These are phyloP conservation scores for Coemansia sp. DNA, from an alignment of 192 early-diverging fungal genomes.

Conservation along the genomic window DNA sequence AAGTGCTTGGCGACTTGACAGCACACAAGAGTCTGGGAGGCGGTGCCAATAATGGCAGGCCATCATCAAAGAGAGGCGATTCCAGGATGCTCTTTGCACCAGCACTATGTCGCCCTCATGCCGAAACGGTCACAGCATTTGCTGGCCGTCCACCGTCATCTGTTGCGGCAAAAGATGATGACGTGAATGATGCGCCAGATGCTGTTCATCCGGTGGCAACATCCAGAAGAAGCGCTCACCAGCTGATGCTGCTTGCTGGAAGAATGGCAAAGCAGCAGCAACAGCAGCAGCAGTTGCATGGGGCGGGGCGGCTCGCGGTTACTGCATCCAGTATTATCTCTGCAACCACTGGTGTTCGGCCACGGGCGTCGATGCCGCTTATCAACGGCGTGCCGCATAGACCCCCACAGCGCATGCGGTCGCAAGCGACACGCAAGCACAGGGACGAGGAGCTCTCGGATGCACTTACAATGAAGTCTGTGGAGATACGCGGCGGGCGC, in stretches of 20 bases:
- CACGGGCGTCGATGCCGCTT: slow-evolving; percentile 50
- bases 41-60: not conserved
- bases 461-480: slow-evolving; percentile 53
- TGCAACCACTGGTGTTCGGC: slow-evolving; percentile 22
- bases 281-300: slow-evolving; percentile 13
- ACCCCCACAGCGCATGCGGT: slow-evolving; percentile 36
- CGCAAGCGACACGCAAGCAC: slow-evolving; percentile 18
- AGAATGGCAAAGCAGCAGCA: slow-evolving; percentile 8
- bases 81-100: slow-evolving; percentile 44
- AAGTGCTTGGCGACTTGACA: not conserved
- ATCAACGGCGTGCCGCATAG: slow-evolving; percentile 24
- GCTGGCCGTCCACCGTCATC: not conserved
- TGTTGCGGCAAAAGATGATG: not conserved
- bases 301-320: not conserved
- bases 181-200: not conserved
- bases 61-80: slow-evolving; percentile 24
- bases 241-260: slow-evolving; percentile 1
- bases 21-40: not conserved
- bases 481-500: slow-evolving; percentile 52
- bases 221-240: slow-evolving; percentile 15
- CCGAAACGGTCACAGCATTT: slow-evolving; percentile 18
- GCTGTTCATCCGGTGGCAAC: not conserved
- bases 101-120: slow-evolving; percentile 13
- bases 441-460: slow-evolving; percentile 37
- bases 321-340: not conserved